phyloP scores from a whole-genome alignment of 495 filamentous ascomycete genomes.

The Echria macrotheca region DNA sequence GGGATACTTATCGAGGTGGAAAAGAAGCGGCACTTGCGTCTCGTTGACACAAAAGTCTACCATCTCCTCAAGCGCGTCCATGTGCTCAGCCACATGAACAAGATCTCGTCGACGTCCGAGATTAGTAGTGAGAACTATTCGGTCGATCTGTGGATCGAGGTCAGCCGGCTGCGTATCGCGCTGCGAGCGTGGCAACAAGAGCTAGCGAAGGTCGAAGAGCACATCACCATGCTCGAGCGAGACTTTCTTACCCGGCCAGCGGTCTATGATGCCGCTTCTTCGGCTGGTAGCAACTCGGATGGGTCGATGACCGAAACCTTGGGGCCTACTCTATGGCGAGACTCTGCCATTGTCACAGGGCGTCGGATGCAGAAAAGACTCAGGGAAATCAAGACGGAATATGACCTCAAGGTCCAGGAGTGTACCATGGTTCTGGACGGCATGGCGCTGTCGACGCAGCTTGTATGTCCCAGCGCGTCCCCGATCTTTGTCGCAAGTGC shows the following conservation, averaged over 20 bases:
- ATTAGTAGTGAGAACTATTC: conserved; percentile 9
- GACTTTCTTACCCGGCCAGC: background rate
- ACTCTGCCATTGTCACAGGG: background rate
- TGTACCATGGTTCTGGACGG: conserved; percentile 35
- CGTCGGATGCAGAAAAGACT: conserved; percentile 7
- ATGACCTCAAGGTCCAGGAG: conserved; percentile 33
- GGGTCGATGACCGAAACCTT: background rate
- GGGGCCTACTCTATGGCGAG: background rate
- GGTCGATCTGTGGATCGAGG: conserved; percentile 8
- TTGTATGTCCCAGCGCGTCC: conserved; percentile 18
- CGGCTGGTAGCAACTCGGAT: background rate
- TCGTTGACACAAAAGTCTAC: background rate
- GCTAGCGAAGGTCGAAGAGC: conserved; percentile 4
- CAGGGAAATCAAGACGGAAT: conserved; percentile 16
- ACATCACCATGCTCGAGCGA: conserved; percentile 3
- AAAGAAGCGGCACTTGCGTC: conserved; percentile 1
- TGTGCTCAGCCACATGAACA: background rate
- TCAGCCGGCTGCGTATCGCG: conserved; percentile 4
- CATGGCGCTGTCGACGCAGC: conserved; percentile 35
- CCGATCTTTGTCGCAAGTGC: background rate
- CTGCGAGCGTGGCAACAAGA: conserved; percentile 1
- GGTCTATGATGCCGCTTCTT: background rate
- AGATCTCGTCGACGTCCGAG: background rate
- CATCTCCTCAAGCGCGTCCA: conserved; percentile 2
- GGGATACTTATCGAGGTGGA: conserved; percentile 12